Conservation (phyloP, 305 asterid species). For the Rubia tinctorum region DNA sequence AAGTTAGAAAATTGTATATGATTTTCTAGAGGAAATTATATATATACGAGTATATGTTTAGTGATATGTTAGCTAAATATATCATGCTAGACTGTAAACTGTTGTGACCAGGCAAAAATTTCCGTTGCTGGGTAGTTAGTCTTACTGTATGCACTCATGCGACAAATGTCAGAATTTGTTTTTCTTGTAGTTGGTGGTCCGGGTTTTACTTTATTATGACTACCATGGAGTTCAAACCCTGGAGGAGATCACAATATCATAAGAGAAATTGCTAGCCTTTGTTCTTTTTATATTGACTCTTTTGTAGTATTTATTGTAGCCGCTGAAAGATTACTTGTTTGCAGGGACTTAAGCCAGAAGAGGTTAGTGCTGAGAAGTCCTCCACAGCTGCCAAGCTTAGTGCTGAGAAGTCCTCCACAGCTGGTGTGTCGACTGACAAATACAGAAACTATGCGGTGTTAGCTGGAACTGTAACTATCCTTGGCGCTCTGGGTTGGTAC, state of each 20-base stretch:
- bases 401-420: slow-evolving; percentile 41
- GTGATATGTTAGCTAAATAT: neutral
- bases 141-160: neutral
- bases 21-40: neutral
- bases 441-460: slow-evolving; percentile 71
- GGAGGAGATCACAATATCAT: neutral
- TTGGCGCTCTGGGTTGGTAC: slow-evolving; percentile 84
- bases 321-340: slow-evolving; percentile 5
- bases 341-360: slow-evolving; percentile 75
- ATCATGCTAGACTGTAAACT: neutral
- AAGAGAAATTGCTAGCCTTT: too few relatives aligned
- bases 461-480: slow-evolving; percentile 56
- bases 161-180: neutral
- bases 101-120: neutral
- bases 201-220: too few relatives aligned
- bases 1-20: neutral
- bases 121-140: neutral
- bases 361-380: slow-evolving; percentile 43
- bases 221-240: neutral
- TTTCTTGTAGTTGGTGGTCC: too few relatives aligned
- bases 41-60: neutral
- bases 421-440: slow-evolving; percentile 57
- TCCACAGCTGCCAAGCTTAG: slow-evolving; percentile 51
- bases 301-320: neutral
- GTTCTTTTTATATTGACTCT: neutral